Base-by-base conservation (phyloP, 2,329 filamentous ascomycete species). In the Colletotrichum sp. region DNA sequence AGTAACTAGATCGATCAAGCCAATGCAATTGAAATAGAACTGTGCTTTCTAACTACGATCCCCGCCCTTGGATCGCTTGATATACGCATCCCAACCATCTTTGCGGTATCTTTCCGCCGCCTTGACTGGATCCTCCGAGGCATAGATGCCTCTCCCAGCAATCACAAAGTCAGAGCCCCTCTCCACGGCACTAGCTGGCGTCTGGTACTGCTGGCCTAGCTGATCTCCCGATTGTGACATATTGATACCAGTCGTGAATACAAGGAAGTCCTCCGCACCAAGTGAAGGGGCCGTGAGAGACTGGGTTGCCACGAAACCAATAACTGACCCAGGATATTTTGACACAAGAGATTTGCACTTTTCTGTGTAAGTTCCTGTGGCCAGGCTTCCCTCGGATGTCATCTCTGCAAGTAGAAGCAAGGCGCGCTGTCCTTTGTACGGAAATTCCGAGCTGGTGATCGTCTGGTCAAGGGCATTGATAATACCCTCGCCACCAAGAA, bases 141-240 rank as follows among this genome's bases (percentile, higher is more conserved):
- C 84, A 19, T 90, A 84, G 61, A 92, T 90, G 8, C 90, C 90
- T 32, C 90, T 84, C 0, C 90, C 90, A 2, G 91, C 90, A 77
- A 92, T 91, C 66, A 92, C 87, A 63, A 92, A 84, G 80, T 92
- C 90, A 60, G 87, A 87, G 6, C 90, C 89, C 39, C 85, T 83
- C 67, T 83, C 81, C 11, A 91, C 85, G 11, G 91, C 86, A 64
- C 86, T 87, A 32, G 83, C 80, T 0, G 90, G 90, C 1, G 87
- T 90, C 79, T 90, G 90, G 82, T 91, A 92, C 80, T 90, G 89
- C 82, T 92, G 90, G 5, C 90, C 90, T 15, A 90, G 81, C 8
- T 82, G 85, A 79, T 92, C 90, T 11, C 90, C 90, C 27, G 84
- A 82, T 6, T 86, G 84, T 2, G 87, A 84, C 64, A 90, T 80